Base-by-base conservation (phyloP, 1,139 yeast species). In the Pneumocystis oryctolagi region DNA sequence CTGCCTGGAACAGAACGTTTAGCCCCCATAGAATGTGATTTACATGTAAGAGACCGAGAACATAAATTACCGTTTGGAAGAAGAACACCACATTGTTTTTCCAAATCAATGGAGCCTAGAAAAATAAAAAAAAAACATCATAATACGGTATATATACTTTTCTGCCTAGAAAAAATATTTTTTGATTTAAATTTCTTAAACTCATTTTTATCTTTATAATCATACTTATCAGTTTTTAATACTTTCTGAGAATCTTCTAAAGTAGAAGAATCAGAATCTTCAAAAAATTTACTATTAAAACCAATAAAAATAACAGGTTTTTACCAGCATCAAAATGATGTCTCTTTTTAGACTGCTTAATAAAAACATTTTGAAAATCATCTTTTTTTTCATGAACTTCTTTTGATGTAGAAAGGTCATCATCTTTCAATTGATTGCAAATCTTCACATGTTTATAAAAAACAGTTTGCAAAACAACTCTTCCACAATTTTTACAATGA, bases 21-120 rank as follows among this genome's bases (percentile, higher is more conserved):
- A 31, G 97, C 96, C 34, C 97, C 97, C 97, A 92, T 90, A 0
- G 97, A 88, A 74, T 92, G 98, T 0, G 97, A 89, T 72, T 92
- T 92, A 79, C 98, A 92, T 0, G 98, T 92, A 66, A 92, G 78
- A 0, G 97, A 89, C 63, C 98, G 80, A 5, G 97, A 96, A 78
- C 98, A 92, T 70, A 84, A 84, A 0, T 95, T 95, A 12, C 97
- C 97, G 66, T 85, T 85, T 0, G 96, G 89, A 65, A 92, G 75
- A 2, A 90, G 88, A 6, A 92, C 98, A 73, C 98, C 98, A 78
- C 98, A 92, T 74, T 92, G 97, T 68, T 82, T 85, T 72, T 92
- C 97, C 59, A 92, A 95, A 73, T 92, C 96, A 56, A 90, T 95
- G 0, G 70, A 69, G 2, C 61, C 66, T 63, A 34, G 12, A 20